These are phyloP conservation scores for Catharanthus roseus DNA, from an alignment of 257 asterid genomes.

Conservation along the genomic window DNA sequence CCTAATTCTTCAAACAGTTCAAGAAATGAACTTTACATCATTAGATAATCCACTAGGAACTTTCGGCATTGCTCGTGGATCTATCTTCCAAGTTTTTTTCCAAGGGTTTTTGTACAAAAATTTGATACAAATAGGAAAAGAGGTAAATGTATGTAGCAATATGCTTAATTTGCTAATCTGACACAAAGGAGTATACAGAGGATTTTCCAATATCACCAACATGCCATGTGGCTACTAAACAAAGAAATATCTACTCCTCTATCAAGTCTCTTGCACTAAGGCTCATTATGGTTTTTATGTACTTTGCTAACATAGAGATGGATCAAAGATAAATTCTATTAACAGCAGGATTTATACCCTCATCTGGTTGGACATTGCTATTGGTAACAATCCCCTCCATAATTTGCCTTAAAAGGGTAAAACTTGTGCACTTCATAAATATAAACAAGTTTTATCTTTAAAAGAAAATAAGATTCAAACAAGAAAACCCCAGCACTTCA, in stretches of 20 bases:
- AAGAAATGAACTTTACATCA: neutral
- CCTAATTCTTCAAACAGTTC: neutral
- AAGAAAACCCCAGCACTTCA: neutral
- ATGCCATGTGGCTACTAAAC: neutral
- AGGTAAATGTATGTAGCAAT: neutral
- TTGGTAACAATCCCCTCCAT: neutral
- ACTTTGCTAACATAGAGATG: neutral
- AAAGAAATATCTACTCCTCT: no score
- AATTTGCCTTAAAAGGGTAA: neutral
- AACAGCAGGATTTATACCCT: neutral
- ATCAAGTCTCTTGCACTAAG: neutral
- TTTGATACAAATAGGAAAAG: neutral
- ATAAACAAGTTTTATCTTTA: neutral
- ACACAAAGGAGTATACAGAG: neutral
- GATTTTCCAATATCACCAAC: neutral
- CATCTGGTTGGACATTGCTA: neutral
- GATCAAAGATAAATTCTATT: neutral
- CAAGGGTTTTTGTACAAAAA: neutral
- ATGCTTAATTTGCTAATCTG: neutral
- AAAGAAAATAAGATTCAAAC: neutral
- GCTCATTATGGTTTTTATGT: neutral
- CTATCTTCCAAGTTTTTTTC: neutral
- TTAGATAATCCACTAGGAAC: neutral
- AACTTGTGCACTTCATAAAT: neutral
- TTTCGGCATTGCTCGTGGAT: neutral